A percentile compares a stretch with the other conserved stretches of the same genome.
Conservation (phyloP, 768 basidiomycete genomes). For the Termitomyces sp. region DNA sequence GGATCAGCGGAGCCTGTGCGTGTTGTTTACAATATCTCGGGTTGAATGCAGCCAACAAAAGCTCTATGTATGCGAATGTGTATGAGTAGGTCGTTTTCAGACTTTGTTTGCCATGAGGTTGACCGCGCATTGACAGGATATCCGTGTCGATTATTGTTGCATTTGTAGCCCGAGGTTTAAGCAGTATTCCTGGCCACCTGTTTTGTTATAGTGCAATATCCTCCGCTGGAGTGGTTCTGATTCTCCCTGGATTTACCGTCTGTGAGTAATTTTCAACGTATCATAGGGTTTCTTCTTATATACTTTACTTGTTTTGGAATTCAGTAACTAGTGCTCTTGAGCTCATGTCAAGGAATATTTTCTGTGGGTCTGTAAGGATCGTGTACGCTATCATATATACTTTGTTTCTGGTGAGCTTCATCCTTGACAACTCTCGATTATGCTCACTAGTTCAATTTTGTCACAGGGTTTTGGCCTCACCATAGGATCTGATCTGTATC, state of each 20-base stretch:
- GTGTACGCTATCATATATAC: slow-evolving; percentile 88
- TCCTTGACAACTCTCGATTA: neutral
- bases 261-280: slow-evolving; percentile 42
- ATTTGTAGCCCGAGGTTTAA: slow-evolving; percentile 75
- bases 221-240: slow-evolving; percentile 86
- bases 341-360: slow-evolving; percentile 75
- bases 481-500: slow-evolving; percentile 79
- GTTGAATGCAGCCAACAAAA: slow-evolving; percentile 79
- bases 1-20: slow-evolving; percentile 70
- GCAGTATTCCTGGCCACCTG: slow-evolving; percentile 66
- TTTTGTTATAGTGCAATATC: slow-evolving; percentile 93
- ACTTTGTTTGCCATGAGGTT: neutral
- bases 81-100: slow-evolving; percentile 68
- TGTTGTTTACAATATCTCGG: slow-evolving; percentile 76
- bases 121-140: slow-evolving; percentile 46
- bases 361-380: slow-evolving; percentile 79
- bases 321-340: slow-evolving; percentile 76
- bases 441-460: neutral
- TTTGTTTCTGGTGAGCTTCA: slow-evolving; percentile 58
- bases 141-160: slow-evolving; percentile 82
- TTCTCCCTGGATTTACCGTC: slow-evolving; percentile 84
- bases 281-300: neutral
- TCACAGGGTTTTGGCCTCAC: slow-evolving; percentile 77
- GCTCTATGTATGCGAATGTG: slow-evolving; percentile 90
- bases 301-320: slow-evolving; percentile 20